Conservation (phyloP, 2,329 filamentous ascomycete genomes). For the Fusarium guadeloupense region DNA sequence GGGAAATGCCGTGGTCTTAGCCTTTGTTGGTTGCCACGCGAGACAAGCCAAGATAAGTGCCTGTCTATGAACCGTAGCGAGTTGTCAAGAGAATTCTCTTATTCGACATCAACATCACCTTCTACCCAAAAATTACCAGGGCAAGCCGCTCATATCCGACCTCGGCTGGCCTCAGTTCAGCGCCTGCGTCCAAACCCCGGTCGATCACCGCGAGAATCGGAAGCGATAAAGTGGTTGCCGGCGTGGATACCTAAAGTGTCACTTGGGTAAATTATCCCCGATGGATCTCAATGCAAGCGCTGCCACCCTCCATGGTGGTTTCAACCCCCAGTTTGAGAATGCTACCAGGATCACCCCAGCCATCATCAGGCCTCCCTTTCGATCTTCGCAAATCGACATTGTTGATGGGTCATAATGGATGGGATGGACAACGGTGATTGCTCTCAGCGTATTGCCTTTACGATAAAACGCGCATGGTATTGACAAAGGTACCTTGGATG, state of each 20-base stretch:
- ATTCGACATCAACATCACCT: neutral
- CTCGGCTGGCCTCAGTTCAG: slow-evolving; percentile 26
- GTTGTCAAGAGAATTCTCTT: neutral
- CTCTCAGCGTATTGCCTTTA: no score
- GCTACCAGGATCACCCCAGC: slow-evolving; percentile 10
- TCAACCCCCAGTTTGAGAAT: slow-evolving; percentile 4
- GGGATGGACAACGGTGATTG: slow-evolving; percentile 2
- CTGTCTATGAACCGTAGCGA: neutral
- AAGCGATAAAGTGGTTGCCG: slow-evolving; percentile 35
- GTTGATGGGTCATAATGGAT: slow-evolving; percentile 14
- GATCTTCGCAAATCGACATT: slow-evolving; percentile 40
- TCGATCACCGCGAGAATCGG: slow-evolving; percentile 37
- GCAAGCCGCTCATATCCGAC: slow-evolving; percentile 13
- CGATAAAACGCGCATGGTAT: no score
- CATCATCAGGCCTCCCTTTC: slow-evolving; percentile 15
- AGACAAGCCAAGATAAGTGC: neutral
- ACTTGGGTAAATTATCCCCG: slow-evolving; percentile 31
- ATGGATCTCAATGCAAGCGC: slow-evolving; percentile 39
- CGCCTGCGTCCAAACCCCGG: slow-evolving; percentile 31
- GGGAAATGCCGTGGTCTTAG: slow-evolving; percentile 3
- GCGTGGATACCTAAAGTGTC: slow-evolving; percentile 29
- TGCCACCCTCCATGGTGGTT: slow-evolving; percentile 18
- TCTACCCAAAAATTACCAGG: neutral
- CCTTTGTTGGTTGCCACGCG: neutral
- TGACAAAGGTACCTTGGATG: slow-evolving; percentile 8